Evolutionary conservation across 768 basidiomycete species (phyloP).

Genomic region (Serendipita vermifera): DNA sequence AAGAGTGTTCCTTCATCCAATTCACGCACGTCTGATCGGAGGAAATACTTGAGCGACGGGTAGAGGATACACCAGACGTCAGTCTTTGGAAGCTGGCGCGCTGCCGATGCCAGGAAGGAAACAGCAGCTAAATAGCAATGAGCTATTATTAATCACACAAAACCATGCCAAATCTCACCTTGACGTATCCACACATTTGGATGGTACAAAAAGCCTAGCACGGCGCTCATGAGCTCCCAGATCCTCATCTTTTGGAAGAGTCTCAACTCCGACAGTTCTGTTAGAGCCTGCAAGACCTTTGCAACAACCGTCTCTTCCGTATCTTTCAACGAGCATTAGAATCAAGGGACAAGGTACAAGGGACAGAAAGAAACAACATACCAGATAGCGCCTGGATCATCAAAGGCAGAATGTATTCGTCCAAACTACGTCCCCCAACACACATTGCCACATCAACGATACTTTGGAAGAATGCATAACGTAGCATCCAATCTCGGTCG

Average conservation of each 20-base stretch:
- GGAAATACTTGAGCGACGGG: conserved; percentile 72
- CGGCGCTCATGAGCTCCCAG: conserved; percentile 89
- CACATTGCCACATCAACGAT: conserved; percentile 93
- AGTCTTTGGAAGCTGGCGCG: conserved; percentile 65
- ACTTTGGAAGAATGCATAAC: conserved; percentile 88
- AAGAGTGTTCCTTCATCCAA: conserved; percentile 69
- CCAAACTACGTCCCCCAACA: conserved; percentile 79
- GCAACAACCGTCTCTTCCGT: conserved; percentile 92
- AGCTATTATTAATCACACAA: neutral
- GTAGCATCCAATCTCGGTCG: conserved; percentile 83
- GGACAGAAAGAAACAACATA: conserved; percentile 25
- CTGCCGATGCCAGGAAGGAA: conserved; percentile 78
- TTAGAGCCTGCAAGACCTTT: conserved; percentile 74
- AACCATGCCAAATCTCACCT: conserved; percentile 33
- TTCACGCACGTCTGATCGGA: conserved; percentile 66
- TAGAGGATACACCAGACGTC: conserved; percentile 98
- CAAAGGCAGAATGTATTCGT: conserved; percentile 92
- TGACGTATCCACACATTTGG: conserved; percentile 94
- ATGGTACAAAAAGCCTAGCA: conserved; percentile 83
- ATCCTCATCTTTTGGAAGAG: conserved; percentile 89
- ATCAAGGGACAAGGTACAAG: conserved; percentile 3
- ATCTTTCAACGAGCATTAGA: conserved; percentile 36
- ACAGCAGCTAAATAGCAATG: conserved; percentile 46
- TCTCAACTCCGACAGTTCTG: conserved; percentile 78
- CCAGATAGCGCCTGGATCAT: conserved; percentile 94